phyloP scores from a whole-genome alignment of 164 flowering plant species.

The Taxillus chinensis region DNA sequence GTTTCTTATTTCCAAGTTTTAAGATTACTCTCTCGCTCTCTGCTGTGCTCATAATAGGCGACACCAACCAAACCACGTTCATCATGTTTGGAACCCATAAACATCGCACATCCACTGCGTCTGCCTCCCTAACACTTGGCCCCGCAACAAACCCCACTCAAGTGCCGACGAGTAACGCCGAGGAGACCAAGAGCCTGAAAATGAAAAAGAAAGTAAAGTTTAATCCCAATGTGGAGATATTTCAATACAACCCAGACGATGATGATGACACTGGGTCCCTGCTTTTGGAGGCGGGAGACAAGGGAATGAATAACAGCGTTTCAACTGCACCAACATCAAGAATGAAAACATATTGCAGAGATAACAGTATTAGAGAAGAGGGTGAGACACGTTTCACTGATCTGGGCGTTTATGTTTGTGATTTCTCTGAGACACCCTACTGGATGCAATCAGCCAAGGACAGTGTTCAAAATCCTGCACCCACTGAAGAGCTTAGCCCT shows the following conservation, averaged over 20 bases:
- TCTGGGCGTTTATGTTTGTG: too few species aligned
- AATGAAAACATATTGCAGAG: too few species aligned
- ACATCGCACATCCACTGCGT: constrained; percentile 26
- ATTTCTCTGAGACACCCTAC: too few species aligned
- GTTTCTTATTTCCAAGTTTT: too few species aligned
- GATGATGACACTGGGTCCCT: not conserved
- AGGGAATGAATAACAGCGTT: too few species aligned
- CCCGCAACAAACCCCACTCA: constrained; percentile 11
- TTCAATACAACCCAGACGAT: constrained; percentile 26
- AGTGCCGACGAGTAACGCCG: constrained; percentile 16
- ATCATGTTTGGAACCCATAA: constrained; percentile 17
- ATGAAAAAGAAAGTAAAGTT: constrained; percentile 41
- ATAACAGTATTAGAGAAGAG: too few species aligned
- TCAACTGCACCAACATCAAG: too few species aligned
- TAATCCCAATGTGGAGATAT: constrained; percentile 34
- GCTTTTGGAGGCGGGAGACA: constrained; percentile 13
- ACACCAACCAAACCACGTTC: not conserved
- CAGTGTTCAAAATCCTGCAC: too few species aligned
- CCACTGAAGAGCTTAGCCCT: too few species aligned
- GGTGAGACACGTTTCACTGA: not conserved
- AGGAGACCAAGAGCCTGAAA: constrained; percentile 12
- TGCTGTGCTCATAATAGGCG: too few species aligned
- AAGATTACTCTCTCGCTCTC: too few species aligned
- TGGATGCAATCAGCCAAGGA: too few species aligned
- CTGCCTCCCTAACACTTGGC: constrained; percentile 14